These are phyloP conservation scores for Candida mesenterica DNA, from an alignment of 1,139 yeast genomes.

Conservation along the genomic window DNA sequence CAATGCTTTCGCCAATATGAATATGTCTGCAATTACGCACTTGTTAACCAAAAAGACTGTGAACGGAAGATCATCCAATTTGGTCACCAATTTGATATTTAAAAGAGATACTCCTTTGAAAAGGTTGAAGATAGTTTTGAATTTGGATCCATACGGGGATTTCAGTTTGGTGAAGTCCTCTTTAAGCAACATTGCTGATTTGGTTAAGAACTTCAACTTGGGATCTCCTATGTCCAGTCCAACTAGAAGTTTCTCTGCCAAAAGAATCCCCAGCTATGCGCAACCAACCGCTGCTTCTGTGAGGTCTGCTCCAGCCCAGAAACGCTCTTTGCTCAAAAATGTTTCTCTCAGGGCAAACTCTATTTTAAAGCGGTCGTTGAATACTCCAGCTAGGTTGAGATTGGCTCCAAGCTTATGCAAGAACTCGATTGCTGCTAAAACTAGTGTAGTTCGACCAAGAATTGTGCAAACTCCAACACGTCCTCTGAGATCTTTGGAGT, in stretches of 20 bases:
- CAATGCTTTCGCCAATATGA: conserved; percentile 29
- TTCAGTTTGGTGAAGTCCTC: conserved; percentile 25
- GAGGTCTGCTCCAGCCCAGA: no score
- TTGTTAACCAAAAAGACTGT: conserved; percentile 16
- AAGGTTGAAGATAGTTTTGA: conserved; percentile 26
- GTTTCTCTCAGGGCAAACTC: no score
- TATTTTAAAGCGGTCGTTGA: conserved; percentile 1
- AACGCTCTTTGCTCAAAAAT: no score
- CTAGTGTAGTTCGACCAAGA: no score
- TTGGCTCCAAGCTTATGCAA: no score
- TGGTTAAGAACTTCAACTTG: conserved; percentile 21
- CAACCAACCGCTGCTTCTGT: conserved; percentile 29
- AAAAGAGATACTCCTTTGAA: conserved; percentile 15
- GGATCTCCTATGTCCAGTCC: conserved; percentile 11
- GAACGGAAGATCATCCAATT: conserved; percentile 24
- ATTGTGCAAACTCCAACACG: no score
- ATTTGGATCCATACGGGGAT: conserved; percentile 31
- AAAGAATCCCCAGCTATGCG: conserved; percentile 27
- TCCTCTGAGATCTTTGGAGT: no score
- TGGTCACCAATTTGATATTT: conserved; percentile 30
- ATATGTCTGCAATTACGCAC: conserved; percentile 31
- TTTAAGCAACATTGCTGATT: conserved; percentile 26
- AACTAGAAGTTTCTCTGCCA: background rate
- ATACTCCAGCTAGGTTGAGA: conserved; percentile 12
- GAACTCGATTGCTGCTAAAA: no score